Base-by-base conservation (phyloP, 129 eudicot species). In the Tagetes erecta region DNA sequence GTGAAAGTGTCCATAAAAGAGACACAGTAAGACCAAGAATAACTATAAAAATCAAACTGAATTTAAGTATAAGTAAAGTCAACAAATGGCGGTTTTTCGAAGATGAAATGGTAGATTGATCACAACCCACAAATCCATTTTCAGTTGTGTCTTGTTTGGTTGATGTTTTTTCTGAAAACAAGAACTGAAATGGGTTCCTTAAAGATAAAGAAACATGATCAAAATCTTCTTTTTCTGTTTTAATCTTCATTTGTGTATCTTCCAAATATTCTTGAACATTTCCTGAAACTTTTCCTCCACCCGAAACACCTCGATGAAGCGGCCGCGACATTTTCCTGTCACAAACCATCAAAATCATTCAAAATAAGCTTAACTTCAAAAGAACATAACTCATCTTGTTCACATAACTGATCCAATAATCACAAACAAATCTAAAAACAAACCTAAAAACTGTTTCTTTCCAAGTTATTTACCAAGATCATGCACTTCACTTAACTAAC, bases 1-100 rank as follows among this genome's bases (percentile, higher is more conserved):
- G 81, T 5, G 97, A 86, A 3, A 94, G 45, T 62, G 97, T 86
- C 99, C 97, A 94, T 87, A 93, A 80, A 77, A 90, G 88, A 8
- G 99, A 94, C 52, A 93, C 85, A 8, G 91, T 76, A 67, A 94
- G 82, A 55, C 97, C 97, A 73, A 94, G 88, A 70, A 94, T 79
- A 57, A 88, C 88, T 60, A 88, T 87, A 12, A 77, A 73, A 27
- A 84, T 89, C 78, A 94, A 81, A 85, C 94, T 88, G 56, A 88
- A 63, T 60, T 80, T 94, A 72, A 94, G 89, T 65, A 88, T 64
- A 11, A 76, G 68, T 73, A 94, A 74, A 76, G 83, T 75, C 63
- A 83, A 62, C 78, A 81, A 86, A 38, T 88, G 96, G 50, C 94
- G 87, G 65, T 80, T 91, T 73, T 93, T 88, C 47, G 55, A 34